phyloP scores from a whole-genome alignment of 805 yeast genomes.

The Candida patagonica region DNA sequence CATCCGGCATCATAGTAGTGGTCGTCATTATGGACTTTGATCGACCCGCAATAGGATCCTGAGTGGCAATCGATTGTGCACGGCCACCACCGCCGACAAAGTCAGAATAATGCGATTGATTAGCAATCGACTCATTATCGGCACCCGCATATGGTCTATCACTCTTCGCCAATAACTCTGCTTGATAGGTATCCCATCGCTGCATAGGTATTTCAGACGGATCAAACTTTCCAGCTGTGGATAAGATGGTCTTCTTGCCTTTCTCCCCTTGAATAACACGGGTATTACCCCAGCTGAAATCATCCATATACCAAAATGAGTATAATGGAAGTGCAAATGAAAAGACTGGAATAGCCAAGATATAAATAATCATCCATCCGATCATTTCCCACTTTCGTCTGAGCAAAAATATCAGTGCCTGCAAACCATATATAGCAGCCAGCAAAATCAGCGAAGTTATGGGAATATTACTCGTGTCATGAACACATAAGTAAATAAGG shows the following conservation, averaged over 20 bases:
- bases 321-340: constrained; percentile 48
- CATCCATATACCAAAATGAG: constrained; percentile 58
- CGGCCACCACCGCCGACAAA: not conserved
- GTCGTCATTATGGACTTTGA: not conserved
- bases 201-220: constrained; percentile 45
- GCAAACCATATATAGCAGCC: constrained; percentile 49
- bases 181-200: constrained; percentile 51
- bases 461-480: constrained; percentile 42
- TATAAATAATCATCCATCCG: constrained; percentile 47
- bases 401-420: constrained; percentile 44
- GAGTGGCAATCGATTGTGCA: not conserved
- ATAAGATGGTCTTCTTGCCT: constrained; percentile 40
- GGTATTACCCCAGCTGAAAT: constrained; percentile 61
- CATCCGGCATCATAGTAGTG: not conserved
- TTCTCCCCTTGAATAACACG: constrained; percentile 46
- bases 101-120: not conserved
- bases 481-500: constrained; percentile 41
- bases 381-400: constrained; percentile 38
- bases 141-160: constrained; percentile 4
- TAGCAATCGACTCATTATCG: constrained; percentile 13
- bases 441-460: constrained; percentile 46
- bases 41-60: not conserved
- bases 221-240: constrained; percentile 44
- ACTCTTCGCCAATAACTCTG: constrained; percentile 33
- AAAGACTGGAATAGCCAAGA: constrained; percentile 51